Conservation (phyloP, 305 asterid genomes). For the Fraxinus paxiana region DNA sequence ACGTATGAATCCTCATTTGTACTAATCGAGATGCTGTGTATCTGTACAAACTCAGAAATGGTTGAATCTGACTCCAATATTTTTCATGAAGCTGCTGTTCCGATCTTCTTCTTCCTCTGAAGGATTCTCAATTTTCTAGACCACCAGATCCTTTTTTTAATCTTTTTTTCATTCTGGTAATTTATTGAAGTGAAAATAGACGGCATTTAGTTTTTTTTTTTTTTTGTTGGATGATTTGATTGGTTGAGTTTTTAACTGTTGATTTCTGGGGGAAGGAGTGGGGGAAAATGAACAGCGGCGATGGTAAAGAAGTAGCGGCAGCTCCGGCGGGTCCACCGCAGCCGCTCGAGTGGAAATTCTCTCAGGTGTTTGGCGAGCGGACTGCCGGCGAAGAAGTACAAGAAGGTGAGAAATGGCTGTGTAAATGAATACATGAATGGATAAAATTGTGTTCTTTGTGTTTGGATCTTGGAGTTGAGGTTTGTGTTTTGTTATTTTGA, state of each 20-base stretch:
- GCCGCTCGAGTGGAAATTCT: slow-evolving; percentile 98
- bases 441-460: slow-evolving; percentile 24
- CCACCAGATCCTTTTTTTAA: slow-evolving; percentile 29
- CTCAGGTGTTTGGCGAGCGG: slow-evolving; percentile 98
- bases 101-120: slow-evolving; percentile 42
- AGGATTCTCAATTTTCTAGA: slow-evolving; percentile 23
- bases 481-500: slow-evolving; percentile 35
- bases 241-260: slow-evolving; percentile 26
- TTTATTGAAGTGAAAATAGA: slow-evolving; percentile 40
- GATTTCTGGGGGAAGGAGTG: slow-evolving; percentile 28
- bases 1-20: slow-evolving; percentile 35
- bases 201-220: slow-evolving; percentile 22
- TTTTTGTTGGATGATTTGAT: slow-evolving; percentile 1
- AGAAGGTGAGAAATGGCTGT: slow-evolving; percentile 59
- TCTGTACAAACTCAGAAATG: slow-evolving; percentile 43
- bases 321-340: slow-evolving; percentile 75
- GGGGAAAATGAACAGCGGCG: slow-evolving; percentile 71
- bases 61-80: slow-evolving; percentile 78
- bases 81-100: slow-evolving; percentile 40
- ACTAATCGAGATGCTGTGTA: slow-evolving; percentile 36
- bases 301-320: slow-evolving; percentile 59
- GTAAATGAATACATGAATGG: slow-evolving; percentile 19
- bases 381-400: slow-evolving; percentile 98
- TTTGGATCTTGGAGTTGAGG: slow-evolving; percentile 58
- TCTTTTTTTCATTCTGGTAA: slow-evolving; percentile 17